Base-by-base conservation (phyloP, 2,329 filamentous ascomycete genomes). In the Lachnellula hyalina region DNA sequence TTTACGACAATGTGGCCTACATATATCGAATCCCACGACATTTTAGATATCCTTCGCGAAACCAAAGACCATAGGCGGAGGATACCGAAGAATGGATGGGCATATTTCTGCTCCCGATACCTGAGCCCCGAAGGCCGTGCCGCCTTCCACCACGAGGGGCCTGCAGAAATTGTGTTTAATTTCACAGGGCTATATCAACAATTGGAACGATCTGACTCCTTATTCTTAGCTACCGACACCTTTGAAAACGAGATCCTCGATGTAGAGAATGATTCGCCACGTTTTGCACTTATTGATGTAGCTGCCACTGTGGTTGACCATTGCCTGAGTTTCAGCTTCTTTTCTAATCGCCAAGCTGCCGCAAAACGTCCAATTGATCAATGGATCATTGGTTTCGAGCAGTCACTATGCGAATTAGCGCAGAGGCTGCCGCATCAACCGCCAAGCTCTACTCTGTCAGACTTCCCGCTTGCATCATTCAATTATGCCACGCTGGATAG, bases 111-210 rank as follows among this genome's bases (percentile, higher is more conserved):
- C 1, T 65, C 67, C 0, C 65, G 67, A 4, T 70, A 68, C 52
- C 62, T 70, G 48, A 48, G 7, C 36, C 52, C 59, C 17, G 61
- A 62, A 1, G 67, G 67, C 3, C 58, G 57, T 1, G 57, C 71
- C 23, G 58, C 68, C 28, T 73, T 70, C 57, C 56, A 57, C 0
- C 58, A 69, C 1, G 69, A 73, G 54, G 66, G 65, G n/a, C 64
- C 68, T 0, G 71, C 75, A 58, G 77, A 80, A 58, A 56, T 79
- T 1, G 62, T 75, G 0, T 77, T 79, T 66, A 78, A 79, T 62
- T 79, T 76, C 55, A 67, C 73, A 0, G 75, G 74, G 12, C 65
- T 72, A 45, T 71, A 71, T 53, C 75, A 77, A 58, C 72, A 76
- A 42, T 65, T 76, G 2, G 74, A 77, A 49, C 63, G 67, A 0